These are phyloP conservation scores for Musa acuminata DNA, from an alignment of 176 grass and related monocot species.

Conservation along the genomic window DNA sequence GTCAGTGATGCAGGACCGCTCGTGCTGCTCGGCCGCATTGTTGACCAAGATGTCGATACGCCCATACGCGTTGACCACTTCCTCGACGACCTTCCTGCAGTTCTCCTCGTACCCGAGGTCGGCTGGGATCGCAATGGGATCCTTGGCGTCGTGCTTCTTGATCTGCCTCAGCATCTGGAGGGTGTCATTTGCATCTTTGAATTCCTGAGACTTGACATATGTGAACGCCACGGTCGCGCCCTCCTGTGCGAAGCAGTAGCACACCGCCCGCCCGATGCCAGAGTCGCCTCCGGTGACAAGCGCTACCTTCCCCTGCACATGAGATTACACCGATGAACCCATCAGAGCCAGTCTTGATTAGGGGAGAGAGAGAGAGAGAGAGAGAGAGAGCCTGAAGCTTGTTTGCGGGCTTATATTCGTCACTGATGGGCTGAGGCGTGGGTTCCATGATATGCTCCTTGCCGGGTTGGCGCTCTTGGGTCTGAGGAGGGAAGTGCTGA, in stretches of 20 bases:
- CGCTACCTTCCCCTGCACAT: slow-evolving; percentile 57
- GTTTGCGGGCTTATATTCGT: slow-evolving; percentile 49
- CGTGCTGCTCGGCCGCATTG: slow-evolving; percentile 69
- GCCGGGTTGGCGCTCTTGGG: slow-evolving; percentile 46
- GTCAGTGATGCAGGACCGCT: slow-evolving; percentile 28
- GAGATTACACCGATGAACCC: too few species aligned
- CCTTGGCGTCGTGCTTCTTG: slow-evolving; percentile 17
- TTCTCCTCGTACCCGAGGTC: slow-evolving; percentile 73
- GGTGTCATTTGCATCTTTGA: slow-evolving; percentile 52
- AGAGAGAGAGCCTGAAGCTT: slow-evolving; percentile 58
- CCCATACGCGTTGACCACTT: slow-evolving; percentile 31
- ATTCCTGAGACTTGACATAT: slow-evolving; percentile 44
- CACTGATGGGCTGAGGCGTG: slow-evolving; percentile 28
- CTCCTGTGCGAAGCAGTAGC: slow-evolving; percentile 61
- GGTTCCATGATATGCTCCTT: slow-evolving; percentile 70
- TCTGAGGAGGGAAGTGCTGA: slow-evolving; percentile 47
- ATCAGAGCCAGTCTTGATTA: too few species aligned
- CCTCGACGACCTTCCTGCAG: slow-evolving; percentile 53
- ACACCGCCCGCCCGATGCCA: slow-evolving; percentile 75
- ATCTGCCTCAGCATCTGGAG: slow-evolving; percentile 47
- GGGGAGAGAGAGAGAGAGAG: not conserved
- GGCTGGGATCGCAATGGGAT: slow-evolving; percentile 39
- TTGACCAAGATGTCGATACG: slow-evolving; percentile 68
- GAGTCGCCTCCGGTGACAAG: slow-evolving; percentile 86
- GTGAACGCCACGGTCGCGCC: slow-evolving; percentile 81